A percentile compares a stretch with the other conserved stretches of the same genome.
Conservation (phyloP, 1,139 yeast genomes). For the Geotrichum macrosporum region DNA sequence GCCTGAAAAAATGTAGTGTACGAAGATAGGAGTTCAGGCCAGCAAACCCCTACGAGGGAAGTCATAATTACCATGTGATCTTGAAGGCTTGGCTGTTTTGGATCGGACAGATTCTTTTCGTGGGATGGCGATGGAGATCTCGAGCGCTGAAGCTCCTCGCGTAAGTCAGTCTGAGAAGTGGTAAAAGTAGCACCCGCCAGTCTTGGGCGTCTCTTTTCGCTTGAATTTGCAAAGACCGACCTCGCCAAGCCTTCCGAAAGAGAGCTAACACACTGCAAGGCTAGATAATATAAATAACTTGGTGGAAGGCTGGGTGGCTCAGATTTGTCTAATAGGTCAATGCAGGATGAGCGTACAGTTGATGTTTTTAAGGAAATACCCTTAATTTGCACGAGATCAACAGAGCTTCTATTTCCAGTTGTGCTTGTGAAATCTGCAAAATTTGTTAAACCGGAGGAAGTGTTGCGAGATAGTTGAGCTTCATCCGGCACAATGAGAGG, state of each 20-base stretch:
- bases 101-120: neutral
- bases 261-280: constrained; percentile 50
- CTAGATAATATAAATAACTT: constrained; percentile 59
- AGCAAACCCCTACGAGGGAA: constrained; percentile 43
- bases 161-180: constrained; percentile 11
- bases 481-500: constrained; percentile 22
- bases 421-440: neutral
- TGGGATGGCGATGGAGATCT: constrained; percentile 13
- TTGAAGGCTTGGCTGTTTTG: constrained; percentile 5
- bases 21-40: constrained; percentile 46
- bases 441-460: neutral
- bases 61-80: constrained; percentile 29
- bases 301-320: constrained; percentile 64
- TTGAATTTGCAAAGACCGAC: constrained; percentile 43
- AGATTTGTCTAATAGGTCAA: constrained; percentile 72
- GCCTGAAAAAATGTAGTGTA: constrained; percentile 57
- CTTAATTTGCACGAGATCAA: constrained; percentile 19
- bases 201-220: constrained; percentile 8
- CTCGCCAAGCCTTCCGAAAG: constrained; percentile 68
- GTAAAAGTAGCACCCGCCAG: constrained; percentile 1
- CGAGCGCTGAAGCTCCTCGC: neutral
- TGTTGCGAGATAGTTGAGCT: neutral
- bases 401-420: neutral
- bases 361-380: constrained; percentile 36
- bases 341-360: constrained; percentile 50